Evolutionary conservation across 768 basidiomycete genomes (phyloP).

Genomic region (Daedaleopsis sinensis): DNA sequence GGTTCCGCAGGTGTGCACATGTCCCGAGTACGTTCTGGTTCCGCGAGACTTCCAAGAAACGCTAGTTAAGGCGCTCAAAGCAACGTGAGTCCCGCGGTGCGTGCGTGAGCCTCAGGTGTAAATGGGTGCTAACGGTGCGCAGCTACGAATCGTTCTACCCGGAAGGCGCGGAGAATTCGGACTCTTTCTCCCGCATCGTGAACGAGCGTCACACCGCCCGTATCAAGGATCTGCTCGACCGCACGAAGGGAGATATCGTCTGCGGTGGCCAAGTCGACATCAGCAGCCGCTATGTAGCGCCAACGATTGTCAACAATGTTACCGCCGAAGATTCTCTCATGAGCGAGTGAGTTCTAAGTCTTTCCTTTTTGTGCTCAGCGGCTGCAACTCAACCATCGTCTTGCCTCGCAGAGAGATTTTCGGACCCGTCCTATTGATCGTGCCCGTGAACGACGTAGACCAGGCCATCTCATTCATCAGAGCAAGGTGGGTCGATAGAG

Average conservation of each 20-base stretch:
- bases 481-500: slow-evolving; percentile 42
- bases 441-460: slow-evolving; percentile 68
- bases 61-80: slow-evolving; percentile 43
- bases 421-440: slow-evolving; percentile 77
- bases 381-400: not conserved
- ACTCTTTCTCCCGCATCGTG: slow-evolving; percentile 55
- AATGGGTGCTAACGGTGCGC: not conserved
- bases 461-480: slow-evolving; percentile 75
- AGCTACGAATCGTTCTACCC: slow-evolving; percentile 64
- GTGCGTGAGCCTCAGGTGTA: too few species aligned
- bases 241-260: slow-evolving; percentile 67
- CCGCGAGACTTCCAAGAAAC: slow-evolving; percentile 40
- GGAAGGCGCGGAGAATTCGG: slow-evolving; percentile 37
- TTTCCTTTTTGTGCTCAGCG: not conserved
- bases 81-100: slow-evolving; percentile 42
- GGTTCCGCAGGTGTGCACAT: slow-evolving; percentile 60
- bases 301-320: slow-evolving; percentile 71
- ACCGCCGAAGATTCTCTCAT: slow-evolving; percentile 68
- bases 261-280: slow-evolving; percentile 65
- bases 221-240: slow-evolving; percentile 59
- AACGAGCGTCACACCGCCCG: slow-evolving; percentile 55
- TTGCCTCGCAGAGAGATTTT: slow-evolving; percentile 68
- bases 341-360: slow-evolving; percentile 72
- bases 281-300: slow-evolving; percentile 61
- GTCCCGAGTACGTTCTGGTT: slow-evolving; percentile 57